Evolutionary conservation across 2,329 filamentous ascomycete genomes (phyloP).

Genomic region (Phialocephala sp.): DNA sequence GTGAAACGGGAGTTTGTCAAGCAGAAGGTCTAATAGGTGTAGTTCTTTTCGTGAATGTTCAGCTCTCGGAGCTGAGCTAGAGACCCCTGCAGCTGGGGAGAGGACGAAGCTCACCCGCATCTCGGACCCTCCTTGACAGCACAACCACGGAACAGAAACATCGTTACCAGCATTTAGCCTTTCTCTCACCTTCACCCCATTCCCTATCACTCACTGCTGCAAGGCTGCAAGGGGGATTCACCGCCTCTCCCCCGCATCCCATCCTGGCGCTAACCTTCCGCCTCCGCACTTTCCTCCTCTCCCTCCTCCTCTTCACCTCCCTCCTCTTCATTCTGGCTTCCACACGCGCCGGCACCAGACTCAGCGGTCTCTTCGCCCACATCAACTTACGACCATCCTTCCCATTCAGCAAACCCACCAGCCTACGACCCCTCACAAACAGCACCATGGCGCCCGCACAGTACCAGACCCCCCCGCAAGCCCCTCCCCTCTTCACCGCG

Average conservation of each 20-base stretch:
- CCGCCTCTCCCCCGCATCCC: conserved; percentile 27
- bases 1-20: not conserved
- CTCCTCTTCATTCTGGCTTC: conserved; percentile 70
- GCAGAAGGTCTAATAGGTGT: not conserved
- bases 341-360: conserved; percentile 53
- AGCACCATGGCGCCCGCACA: conserved; percentile 68
- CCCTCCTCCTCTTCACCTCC: conserved; percentile 61
- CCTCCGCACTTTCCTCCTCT: conserved; percentile 52
- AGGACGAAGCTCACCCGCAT: not conserved
- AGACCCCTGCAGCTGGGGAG: not conserved
- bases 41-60: not conserved
- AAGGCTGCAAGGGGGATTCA: conserved; percentile 14
- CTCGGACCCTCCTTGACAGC: not conserved
- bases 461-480: conserved; percentile 77
- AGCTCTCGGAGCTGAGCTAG: not conserved
- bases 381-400: conserved; percentile 46
- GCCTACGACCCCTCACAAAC: conserved; percentile 47
- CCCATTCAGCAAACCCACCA: conserved; percentile 25
- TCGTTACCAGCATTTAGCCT: not conserved
- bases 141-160: not conserved
- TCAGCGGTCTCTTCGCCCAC: conserved; percentile 63
- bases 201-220: too few species aligned
- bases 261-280: conserved; percentile 48
- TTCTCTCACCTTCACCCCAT: not conserved
- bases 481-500: conserved; percentile 77